These are phyloP conservation scores for Malbranchea cinnamomea DNA, from an alignment of 2,329 filamentous ascomycete genomes.

Conservation along the genomic window DNA sequence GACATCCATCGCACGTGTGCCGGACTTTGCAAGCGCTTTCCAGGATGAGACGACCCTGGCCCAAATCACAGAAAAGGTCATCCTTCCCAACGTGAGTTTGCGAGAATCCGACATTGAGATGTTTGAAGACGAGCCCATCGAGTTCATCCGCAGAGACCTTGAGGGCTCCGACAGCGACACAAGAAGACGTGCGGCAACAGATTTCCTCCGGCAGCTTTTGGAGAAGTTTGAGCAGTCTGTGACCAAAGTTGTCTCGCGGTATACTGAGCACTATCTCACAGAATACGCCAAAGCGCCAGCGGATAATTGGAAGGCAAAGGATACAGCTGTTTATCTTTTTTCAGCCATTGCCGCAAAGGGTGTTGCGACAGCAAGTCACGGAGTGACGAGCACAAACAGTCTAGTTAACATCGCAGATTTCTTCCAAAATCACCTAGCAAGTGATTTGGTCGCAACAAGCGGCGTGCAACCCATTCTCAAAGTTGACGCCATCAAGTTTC, in stretches of 20 bases:
- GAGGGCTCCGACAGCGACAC: constrained; percentile 96
- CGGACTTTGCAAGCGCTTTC: constrained; percentile 69
- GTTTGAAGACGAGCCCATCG: constrained; percentile 97
- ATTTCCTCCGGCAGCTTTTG: constrained; percentile 80
- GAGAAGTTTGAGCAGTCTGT: constrained; percentile 77
- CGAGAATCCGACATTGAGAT: constrained; percentile 89
- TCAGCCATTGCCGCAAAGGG: constrained; percentile 89
- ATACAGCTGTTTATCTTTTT: constrained; percentile 95
- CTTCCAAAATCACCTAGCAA: constrained; percentile 82
- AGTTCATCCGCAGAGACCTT: constrained; percentile 88
- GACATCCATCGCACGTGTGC: constrained; percentile 69
- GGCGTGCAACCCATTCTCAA: constrained; percentile 72
- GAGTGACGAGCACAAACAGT: constrained; percentile 81
- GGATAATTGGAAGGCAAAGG: constrained; percentile 88
- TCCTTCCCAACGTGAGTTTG: constrained; percentile 80
- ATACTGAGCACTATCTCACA: constrained; percentile 70
- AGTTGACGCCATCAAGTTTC: constrained; percentile 94
- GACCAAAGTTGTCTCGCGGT: constrained; percentile 71
- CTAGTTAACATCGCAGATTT: constrained; percentile 83
- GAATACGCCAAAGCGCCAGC: constrained; percentile 53
- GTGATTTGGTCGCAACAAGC: constrained; percentile 61
- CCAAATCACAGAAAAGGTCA: constrained; percentile 89
- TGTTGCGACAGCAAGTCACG: constrained; percentile 68
- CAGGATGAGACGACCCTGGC: constrained; percentile 64
- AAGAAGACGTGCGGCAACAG: constrained; percentile 76